Percentiles rank a stretch among this genome's conserved stretches.
These are phyloP conservation scores for Penicillium pulvis DNA, from an alignment of 495 filamentous ascomycete species.

Conservation along the genomic window DNA sequence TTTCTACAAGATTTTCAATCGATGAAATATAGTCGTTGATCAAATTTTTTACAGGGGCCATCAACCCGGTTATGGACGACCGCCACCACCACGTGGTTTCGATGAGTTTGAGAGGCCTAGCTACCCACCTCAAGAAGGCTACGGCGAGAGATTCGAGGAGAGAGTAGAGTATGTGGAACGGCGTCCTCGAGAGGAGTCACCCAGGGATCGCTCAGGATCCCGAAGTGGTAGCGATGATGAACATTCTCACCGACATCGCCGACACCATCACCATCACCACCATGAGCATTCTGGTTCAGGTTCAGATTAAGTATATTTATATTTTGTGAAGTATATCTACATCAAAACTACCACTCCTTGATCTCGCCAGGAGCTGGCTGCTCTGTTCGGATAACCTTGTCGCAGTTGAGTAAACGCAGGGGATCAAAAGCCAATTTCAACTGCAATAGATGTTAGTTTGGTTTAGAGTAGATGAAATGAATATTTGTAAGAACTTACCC, in stretches of 20 bases:
- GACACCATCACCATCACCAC: slow-evolving; percentile 42
- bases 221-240: slow-evolving; percentile 24
- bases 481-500: slow-evolving; percentile 42
- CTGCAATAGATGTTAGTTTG: slow-evolving; percentile 34
- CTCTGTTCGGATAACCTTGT: slow-evolving; percentile 62
- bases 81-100: slow-evolving; percentile 20
- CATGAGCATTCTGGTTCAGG: slow-evolving; percentile 21
- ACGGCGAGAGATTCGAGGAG: slow-evolving; percentile 17
- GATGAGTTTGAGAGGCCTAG: slow-evolving; percentile 21
- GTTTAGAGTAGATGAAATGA: slow-evolving; percentile 5
- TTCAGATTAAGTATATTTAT: slow-evolving; percentile 18
- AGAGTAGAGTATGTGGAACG: slow-evolving; percentile 15
- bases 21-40: slow-evolving; percentile 27
- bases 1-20: slow-evolving; percentile 8
- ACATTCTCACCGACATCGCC: slow-evolving; percentile 29
- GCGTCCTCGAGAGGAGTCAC: slow-evolving; percentile 14
- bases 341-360: slow-evolving; percentile 39
- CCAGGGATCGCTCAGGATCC: slow-evolving; percentile 18
- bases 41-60: slow-evolving; percentile 17
- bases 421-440: slow-evolving; percentile 68
- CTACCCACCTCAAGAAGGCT: slow-evolving; percentile 22
- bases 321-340: background rate
- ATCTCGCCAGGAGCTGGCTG: slow-evolving; percentile 40
- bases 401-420: slow-evolving; percentile 65
- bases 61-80: slow-evolving; percentile 15